Conservation (phyloP, 768 basidiomycete genomes). For the Pisolithus tinctorius region DNA sequence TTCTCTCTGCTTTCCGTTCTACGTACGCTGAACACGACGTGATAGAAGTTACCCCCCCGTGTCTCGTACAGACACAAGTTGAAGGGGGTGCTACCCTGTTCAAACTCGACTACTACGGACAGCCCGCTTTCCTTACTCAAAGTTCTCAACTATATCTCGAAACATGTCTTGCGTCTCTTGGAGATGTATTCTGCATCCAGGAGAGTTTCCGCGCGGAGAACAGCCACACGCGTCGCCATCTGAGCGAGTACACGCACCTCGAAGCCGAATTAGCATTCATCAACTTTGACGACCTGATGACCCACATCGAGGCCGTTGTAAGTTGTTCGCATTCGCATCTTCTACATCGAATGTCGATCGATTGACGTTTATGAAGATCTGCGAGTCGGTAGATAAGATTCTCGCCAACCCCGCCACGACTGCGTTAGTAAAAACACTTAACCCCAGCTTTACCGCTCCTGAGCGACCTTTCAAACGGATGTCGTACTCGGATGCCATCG, state of each 20-base stretch:
- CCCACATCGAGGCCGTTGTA: slow-evolving; percentile 85
- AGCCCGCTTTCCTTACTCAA: slow-evolving; percentile 91
- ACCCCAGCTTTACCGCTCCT: slow-evolving; percentile 82
- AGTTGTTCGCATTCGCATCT: slow-evolving; percentile 19
- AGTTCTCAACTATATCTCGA: slow-evolving; percentile 96
- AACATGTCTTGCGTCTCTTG: slow-evolving; percentile 88
- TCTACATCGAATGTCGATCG: slow-evolving; percentile 7
- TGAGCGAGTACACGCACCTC: slow-evolving; percentile 95
- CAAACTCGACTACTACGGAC: slow-evolving; percentile 93
- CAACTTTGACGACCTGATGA: slow-evolving; percentile 86
- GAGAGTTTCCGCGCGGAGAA: slow-evolving; percentile 98
- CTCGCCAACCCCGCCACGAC: slow-evolving; percentile 68
- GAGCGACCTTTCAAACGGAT: slow-evolving; percentile 85
- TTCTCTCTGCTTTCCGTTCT: slow-evolving; percentile 80
- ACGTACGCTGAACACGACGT: slow-evolving; percentile 54
- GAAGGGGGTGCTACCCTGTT: slow-evolving; percentile 96
- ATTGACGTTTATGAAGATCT: slow-evolving; percentile 52
- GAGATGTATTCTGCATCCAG: slow-evolving; percentile 98
- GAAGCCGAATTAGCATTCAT: slow-evolving; percentile 96
- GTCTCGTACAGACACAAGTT: slow-evolving; percentile 96
- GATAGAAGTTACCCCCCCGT: slow-evolving; percentile 92
- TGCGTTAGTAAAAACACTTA: slow-evolving; percentile 80
- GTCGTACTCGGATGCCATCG: slow-evolving; percentile 87
- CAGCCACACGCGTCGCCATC: slow-evolving; percentile 85
- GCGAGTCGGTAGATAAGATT: slow-evolving; percentile 80